Evolutionary conservation across 306 rosid species (phyloP).

Genomic region (Malus fusca): DNA sequence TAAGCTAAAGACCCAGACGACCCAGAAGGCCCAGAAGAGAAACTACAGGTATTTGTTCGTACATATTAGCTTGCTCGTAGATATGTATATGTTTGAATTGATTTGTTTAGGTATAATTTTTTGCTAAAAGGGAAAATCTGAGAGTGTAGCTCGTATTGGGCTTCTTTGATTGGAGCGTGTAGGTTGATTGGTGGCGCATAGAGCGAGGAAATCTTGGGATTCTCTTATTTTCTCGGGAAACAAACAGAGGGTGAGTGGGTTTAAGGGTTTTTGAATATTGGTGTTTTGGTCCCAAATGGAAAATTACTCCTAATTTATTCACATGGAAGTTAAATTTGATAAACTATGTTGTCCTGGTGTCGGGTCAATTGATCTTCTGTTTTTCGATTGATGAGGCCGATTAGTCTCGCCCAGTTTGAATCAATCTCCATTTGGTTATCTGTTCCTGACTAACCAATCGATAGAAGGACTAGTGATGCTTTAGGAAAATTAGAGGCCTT

Average conservation of each 20-base stretch:
- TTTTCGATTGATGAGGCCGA: not conserved
- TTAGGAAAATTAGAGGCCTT: not conserved
- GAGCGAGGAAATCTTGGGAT: not conserved
- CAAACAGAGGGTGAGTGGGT: not conserved
- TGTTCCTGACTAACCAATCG: not conserved
- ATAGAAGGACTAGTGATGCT: not conserved
- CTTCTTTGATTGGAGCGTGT: not conserved
- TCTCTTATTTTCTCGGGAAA: not conserved
- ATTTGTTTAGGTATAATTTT: not conserved
- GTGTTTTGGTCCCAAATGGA: not conserved
- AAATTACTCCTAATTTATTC: not conserved
- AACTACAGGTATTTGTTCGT: slow-evolving; percentile 3
- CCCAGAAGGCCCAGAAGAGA: not conserved
- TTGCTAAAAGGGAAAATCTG: not conserved
- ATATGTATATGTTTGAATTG: not conserved
- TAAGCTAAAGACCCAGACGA: not conserved
- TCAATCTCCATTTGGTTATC: not conserved
- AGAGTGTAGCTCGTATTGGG: not conserved
- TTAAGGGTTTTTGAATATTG: not conserved
- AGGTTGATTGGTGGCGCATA: not conserved
- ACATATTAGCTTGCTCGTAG: not conserved
- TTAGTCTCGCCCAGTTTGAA: not conserved
- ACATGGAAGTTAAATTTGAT: not conserved
- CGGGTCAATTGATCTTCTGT: not conserved
- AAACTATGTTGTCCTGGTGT: not conserved